Evolutionary conservation across 2,329 filamentous ascomycete genomes (phyloP), one percentile per base, ranked within the genome.

Genomic region (Fusarium camptoceras): DNA sequence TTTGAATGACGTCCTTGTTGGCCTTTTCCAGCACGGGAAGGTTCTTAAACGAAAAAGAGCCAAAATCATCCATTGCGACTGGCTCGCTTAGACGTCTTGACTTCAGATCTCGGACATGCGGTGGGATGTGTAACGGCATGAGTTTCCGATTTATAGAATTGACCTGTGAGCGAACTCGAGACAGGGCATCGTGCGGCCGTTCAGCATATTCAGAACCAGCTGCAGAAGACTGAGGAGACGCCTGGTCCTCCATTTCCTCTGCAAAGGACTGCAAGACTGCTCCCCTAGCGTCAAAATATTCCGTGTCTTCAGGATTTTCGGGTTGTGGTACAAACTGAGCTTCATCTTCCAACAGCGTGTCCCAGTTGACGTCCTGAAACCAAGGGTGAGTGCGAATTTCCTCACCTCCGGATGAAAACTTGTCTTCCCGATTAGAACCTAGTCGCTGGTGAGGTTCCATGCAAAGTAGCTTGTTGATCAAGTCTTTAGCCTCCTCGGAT

Each of bases 1-100:
- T 98, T 75, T 98, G 94, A 31, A 99, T 97, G 30, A 98, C 94
- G 75, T 99, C 96, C 78, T 99, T 99, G 81, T 99, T 99, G 57
- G 96, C 96, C 80, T 98, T 98, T 76, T 98, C 96, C 20, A 99
- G 85, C 22, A 98, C 95, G 0, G 95, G 94, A 50, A 99, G 83
- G 75, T 99, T 99, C 83, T 99, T 99, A 85, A 97, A 99, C 41
- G 94, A 89, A 80, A 99, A 99, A 68, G 89, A 94, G 31, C 96
- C 96, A 83, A 99, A 99, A 78, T 99, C 97, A 78, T 99, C 96
- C 1, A 91, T 87, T 31, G 89, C 88, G 18, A 95, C 90, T 2
- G 96, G 96, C 79, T 99, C 96, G 78, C 95, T 98, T 41, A 98
- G 85, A 73, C 96, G 88, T 69, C 96, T 89, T 73, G 89, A 94